A percentile compares a stretch with the other conserved stretches of the same genome.
Evolutionary conservation across 768 basidiomycete species (phyloP).

Genomic region (Russula sp.): DNA sequence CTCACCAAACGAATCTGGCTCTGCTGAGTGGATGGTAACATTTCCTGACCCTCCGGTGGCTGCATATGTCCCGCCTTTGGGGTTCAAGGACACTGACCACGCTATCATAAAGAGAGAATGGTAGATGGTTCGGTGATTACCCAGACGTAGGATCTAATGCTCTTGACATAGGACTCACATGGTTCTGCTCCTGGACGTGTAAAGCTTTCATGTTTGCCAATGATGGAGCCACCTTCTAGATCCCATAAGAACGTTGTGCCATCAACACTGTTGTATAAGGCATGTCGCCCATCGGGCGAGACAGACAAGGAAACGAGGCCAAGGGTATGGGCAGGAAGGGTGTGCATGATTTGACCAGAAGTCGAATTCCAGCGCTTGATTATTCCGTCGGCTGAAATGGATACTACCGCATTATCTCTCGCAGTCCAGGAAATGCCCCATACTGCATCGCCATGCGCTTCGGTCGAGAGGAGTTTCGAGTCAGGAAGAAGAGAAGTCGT

Average conservation of each 20-base stretch:
- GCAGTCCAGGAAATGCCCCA: conserved; percentile 74
- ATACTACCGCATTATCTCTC: conserved; percentile 53
- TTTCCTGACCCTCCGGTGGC: conserved; percentile 69
- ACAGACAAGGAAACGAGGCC: conserved; percentile 79
- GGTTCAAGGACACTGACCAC: conserved; percentile 81
- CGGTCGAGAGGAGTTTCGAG: conserved; percentile 31
- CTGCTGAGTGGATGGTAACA: conserved; percentile 66
- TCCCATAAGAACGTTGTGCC: conserved; percentile 78
- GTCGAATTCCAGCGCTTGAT: conserved; percentile 67
- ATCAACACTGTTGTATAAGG: conserved; percentile 77
- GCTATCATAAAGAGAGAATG: conserved; percentile 37
- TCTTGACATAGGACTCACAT: conserved; percentile 42
- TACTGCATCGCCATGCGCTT: conserved; percentile 75
- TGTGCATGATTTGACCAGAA: conserved; percentile 54
- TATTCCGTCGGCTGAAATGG: conserved; percentile 72
- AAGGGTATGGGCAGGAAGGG: conserved; percentile 71
- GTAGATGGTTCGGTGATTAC: background rate
- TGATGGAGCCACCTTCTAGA: conserved; percentile 50
- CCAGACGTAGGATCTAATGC: background rate
- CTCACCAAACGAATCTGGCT: conserved; percentile 59
- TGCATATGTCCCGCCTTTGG: conserved; percentile 65
- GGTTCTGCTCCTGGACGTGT: conserved; percentile 56
- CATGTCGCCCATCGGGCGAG: conserved; percentile 55
- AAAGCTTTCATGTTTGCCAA: conserved; percentile 71
- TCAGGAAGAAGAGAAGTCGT: conserved; percentile 17